Evolutionary conservation across 192 early-diverging fungal species (phyloP).

Genomic region (Pilobolus umbonatus): DNA sequence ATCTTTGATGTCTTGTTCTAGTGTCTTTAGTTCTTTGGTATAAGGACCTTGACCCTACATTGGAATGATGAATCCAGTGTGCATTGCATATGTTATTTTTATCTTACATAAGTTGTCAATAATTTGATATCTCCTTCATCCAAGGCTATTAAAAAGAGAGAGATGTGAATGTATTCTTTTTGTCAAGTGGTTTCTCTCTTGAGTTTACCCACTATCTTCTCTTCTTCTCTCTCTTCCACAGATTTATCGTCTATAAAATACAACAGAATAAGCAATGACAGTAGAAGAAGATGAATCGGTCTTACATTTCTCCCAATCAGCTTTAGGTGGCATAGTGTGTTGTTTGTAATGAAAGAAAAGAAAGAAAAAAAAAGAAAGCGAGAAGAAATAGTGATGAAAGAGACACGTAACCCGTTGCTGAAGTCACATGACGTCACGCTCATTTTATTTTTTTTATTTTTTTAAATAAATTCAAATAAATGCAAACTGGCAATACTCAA

Average conservation of each 20-base stretch:
- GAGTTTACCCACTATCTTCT: constrained; percentile 77
- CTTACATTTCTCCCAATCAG: constrained; percentile 98
- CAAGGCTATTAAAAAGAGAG: constrained; percentile 46
- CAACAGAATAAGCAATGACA: not conserved
- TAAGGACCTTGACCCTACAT: constrained; percentile 95
- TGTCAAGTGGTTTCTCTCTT: not conserved
- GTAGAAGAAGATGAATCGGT: not conserved
- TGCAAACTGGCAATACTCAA: too few relatives aligned
- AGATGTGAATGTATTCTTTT: constrained; percentile 2
- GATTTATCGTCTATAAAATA: constrained; percentile 68
- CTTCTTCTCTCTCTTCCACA: constrained; percentile 63
- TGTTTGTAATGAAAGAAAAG: not conserved
- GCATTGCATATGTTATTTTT: not conserved
- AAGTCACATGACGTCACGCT: too few relatives aligned
- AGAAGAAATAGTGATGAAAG: too few relatives aligned
- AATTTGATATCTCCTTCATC: constrained; percentile 92
- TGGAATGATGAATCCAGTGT: not conserved
- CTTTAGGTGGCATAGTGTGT: constrained; percentile 77
- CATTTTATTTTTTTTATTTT: too few relatives aligned
- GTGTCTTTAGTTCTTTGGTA: constrained; percentile 88
- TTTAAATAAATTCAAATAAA: too few relatives aligned
- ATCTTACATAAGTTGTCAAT: constrained; percentile 83
- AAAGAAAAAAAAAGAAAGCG: not conserved
- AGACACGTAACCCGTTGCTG: too few relatives aligned
- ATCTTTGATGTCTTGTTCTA: constrained; percentile 95